Percentiles rank a stretch among this genome's conserved stretches.
Evolutionary conservation across 225 moss, liverwort and hornwort species (phyloP).

Genomic region (Takakia lepidozioides): DNA sequence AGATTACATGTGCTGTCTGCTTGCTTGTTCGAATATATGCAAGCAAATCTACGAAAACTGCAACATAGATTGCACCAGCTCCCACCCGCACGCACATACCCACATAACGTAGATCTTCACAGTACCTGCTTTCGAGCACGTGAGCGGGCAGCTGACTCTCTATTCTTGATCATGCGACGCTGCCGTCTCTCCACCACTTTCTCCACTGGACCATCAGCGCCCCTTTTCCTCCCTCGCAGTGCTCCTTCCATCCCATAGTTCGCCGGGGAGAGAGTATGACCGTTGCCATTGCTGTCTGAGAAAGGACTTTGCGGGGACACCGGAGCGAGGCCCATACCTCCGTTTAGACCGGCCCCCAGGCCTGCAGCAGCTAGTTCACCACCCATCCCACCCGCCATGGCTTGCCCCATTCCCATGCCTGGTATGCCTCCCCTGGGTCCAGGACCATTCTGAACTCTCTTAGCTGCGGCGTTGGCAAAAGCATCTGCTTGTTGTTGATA

Average conservation of each 20-base stretch:
- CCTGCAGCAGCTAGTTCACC: conserved; percentile 70
- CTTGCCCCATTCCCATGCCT: conserved; percentile 47
- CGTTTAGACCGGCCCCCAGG: conserved; percentile 52
- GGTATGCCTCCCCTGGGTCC: conserved; percentile 44
- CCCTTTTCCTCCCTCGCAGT: conserved; percentile 75
- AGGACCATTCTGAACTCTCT: conserved; percentile 62
- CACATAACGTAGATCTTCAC: no score
- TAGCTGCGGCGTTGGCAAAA: conserved; percentile 33
- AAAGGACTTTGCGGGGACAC: conserved; percentile 68
- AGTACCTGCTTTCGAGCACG: conserved; percentile 94
- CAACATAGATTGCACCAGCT: no score
- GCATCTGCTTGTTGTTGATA: conserved; percentile 69
- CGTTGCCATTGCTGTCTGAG: conserved; percentile 78
- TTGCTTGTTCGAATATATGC: no score
- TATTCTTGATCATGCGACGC: conserved; percentile 96
- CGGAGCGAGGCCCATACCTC: conserved; percentile 69
- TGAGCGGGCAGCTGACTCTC: conserved; percentile 93
- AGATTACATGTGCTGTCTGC: no score
- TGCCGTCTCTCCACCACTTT: conserved; percentile 89
- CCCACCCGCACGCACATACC: no score
- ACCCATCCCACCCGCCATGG: conserved; percentile 45
- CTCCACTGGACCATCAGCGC: conserved; percentile 73
- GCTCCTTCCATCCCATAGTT: conserved; percentile 62
- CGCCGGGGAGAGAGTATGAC: conserved; percentile 67
- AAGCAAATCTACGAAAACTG: no score